A percentile compares a stretch with the other conserved stretches of the same genome.
Conservation (phyloP, 2,329 filamentous ascomycete species). For the Didymella lethalis region DNA sequence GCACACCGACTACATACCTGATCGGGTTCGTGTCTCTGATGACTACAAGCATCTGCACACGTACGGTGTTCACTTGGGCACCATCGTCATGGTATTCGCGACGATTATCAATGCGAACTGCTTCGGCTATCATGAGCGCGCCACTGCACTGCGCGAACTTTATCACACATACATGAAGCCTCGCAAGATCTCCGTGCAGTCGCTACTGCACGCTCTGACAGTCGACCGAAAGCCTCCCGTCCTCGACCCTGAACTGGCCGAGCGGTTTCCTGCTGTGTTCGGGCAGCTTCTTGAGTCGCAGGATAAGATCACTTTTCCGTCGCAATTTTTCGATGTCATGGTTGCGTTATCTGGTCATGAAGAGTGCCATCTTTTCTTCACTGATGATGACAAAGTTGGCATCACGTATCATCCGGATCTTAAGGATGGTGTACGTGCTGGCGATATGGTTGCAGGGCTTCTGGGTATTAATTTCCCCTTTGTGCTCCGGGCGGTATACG, state of each 20-base stretch:
- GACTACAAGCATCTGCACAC: not conserved
- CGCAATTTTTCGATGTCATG: conserved; percentile 2
- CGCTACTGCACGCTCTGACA: conserved; percentile 4
- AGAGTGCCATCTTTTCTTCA: conserved; percentile 1
- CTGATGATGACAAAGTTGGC: not conserved
- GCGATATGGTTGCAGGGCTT: conserved; percentile 24
- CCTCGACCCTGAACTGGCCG: not conserved
- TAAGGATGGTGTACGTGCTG: conserved; percentile 3
- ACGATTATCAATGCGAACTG: not conserved
- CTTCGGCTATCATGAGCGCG: not conserved
- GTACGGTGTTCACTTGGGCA: conserved; percentile 3
- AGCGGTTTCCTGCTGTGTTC: not conserved
- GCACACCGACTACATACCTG: not conserved
- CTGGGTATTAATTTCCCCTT: conserved; percentile 31
- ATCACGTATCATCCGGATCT: conserved; percentile 14
- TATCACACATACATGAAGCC: conserved; percentile 1
- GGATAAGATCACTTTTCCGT: conserved; percentile 1
- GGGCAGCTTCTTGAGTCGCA: conserved; percentile 3
- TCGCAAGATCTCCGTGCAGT: not conserved
- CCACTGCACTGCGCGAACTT: conserved; percentile 1
- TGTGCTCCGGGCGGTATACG: conserved; percentile 10
- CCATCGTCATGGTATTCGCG: not conserved
- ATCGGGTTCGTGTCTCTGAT: not conserved
- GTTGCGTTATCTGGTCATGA: conserved; percentile 5
- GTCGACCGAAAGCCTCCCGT: conserved; percentile 7